Evolutionary conservation across 108 stramenopile genomes (phyloP).

Genomic region (Nitzschia inconspicua): DNA sequence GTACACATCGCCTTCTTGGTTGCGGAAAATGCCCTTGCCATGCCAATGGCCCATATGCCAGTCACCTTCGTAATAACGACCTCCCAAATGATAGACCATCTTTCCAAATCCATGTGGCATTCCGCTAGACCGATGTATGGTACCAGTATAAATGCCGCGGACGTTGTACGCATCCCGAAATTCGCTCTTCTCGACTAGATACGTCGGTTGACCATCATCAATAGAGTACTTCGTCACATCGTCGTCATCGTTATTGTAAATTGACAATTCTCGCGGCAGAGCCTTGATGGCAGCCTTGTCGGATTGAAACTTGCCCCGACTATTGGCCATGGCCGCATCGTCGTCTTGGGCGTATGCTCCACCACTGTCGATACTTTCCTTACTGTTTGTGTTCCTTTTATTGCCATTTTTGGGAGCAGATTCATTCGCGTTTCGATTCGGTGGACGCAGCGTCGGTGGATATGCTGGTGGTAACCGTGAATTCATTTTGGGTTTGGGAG

Average conservation of each 20-base stretch:
- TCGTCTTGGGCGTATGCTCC: neutral
- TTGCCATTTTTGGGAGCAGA: neutral
- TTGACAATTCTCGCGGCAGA: slow-evolving; percentile 17
- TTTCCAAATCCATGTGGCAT: slow-evolving; percentile 25
- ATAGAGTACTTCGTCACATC: slow-evolving; percentile 18
- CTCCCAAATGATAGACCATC: slow-evolving; percentile 21
- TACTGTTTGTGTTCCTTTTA: neutral
- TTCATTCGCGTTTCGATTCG: neutral
- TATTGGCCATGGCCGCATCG: neutral
- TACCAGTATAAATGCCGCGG: slow-evolving; percentile 27
- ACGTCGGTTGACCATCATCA: neutral
- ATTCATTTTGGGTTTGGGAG: neutral
- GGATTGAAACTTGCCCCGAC: neutral
- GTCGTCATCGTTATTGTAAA: slow-evolving; percentile 14
- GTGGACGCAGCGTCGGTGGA: neutral
- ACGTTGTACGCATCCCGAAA: slow-evolving; percentile 22
- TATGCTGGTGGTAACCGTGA: neutral
- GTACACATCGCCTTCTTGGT: slow-evolving; percentile 24
- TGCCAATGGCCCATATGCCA: slow-evolving; percentile 27
- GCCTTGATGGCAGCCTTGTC: slow-evolving; percentile 16
- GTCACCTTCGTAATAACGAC: slow-evolving; percentile 28
- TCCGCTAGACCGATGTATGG: neutral
- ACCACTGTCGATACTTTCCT: neutral
- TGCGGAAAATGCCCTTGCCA: slow-evolving; percentile 12
- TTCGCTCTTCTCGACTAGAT: neutral